A percentile compares a stretch with the other conserved stretches of the same genome.
Conservation (phyloP, 2,329 filamentous ascomycete genomes). For the Hymenoscyphus repandus region DNA sequence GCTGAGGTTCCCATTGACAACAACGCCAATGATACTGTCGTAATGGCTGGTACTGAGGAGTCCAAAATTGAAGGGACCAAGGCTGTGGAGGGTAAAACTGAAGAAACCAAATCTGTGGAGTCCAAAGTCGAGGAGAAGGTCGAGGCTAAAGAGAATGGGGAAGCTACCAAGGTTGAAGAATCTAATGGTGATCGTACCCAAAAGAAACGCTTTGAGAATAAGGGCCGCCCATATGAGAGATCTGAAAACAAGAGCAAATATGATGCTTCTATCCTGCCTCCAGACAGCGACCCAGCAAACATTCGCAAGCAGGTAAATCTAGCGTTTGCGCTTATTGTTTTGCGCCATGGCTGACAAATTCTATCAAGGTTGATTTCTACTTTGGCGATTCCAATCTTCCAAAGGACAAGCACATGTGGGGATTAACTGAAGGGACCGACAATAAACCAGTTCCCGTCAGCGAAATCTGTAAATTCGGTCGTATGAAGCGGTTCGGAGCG, state of each 20-base stretch:
- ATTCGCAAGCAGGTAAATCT: conserved; percentile 59
- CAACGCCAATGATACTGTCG: neutral
- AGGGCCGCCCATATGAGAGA: conserved; percentile 20
- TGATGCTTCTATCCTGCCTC: conserved; percentile 48
- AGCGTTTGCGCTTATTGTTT: neutral
- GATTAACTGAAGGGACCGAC: conserved; percentile 67
- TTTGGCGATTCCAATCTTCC: conserved; percentile 89
- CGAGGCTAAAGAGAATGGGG: conserved; percentile 7
- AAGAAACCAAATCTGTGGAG: conserved; percentile 7
- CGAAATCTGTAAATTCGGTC: conserved; percentile 80
- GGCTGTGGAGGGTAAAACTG: conserved; percentile 8
- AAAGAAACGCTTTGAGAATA: conserved; percentile 5
- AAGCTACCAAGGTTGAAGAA: conserved; percentile 9
- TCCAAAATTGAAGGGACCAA: conserved; percentile 1
- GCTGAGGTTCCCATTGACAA: neutral
- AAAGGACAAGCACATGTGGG: conserved; percentile 81
- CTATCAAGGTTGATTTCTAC: conserved; percentile 81
- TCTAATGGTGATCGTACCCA: conserved; percentile 1
- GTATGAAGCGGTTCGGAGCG: conserved; percentile 88
- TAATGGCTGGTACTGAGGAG: conserved; percentile 10
- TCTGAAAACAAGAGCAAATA: conserved; percentile 46
- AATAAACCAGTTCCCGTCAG: conserved; percentile 79
- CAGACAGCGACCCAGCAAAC: conserved; percentile 56
- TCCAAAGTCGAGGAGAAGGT: conserved; percentile 6
- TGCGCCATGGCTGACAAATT: neutral